Evolutionary conservation across 805 yeast species (phyloP).

Genomic region (Wickerhamomyces silvicola): DNA sequence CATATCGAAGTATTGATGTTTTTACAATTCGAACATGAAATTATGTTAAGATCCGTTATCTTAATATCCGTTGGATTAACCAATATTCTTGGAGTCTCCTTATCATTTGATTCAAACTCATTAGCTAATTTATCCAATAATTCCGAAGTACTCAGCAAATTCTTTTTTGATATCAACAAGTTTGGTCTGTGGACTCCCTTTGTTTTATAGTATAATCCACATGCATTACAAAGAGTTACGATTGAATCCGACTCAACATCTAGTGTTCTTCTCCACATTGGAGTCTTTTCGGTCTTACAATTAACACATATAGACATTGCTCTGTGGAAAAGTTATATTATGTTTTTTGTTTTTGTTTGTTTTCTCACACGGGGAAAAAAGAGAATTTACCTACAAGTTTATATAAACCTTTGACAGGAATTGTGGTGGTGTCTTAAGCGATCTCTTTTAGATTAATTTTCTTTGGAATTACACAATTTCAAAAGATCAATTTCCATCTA

Average conservation of each 20-base stretch:
- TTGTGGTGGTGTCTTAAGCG: too few species aligned
- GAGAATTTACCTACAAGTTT: too few species aligned
- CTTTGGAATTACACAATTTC: too few species aligned
- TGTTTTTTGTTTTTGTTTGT: too few species aligned
- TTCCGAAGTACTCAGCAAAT: constrained; percentile 8
- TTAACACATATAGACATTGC: constrained; percentile 47
- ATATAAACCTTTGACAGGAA: too few species aligned
- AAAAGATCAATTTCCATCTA: too few species aligned
- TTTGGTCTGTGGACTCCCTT: constrained; percentile 75
- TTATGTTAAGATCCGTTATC: constrained; percentile 10
- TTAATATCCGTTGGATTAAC: constrained; percentile 4
- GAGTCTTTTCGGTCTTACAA: constrained; percentile 78
- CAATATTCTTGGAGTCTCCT: background rate
- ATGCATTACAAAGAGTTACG: constrained; percentile 72
- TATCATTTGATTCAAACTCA: background rate
- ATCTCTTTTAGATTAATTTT: too few species aligned
- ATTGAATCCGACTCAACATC: constrained; percentile 67
- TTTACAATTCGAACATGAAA: constrained; percentile 72
- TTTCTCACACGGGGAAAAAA: too few species aligned
- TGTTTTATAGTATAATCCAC: constrained; percentile 69
- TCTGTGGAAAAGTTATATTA: too few species aligned
- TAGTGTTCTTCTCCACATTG: constrained; percentile 71
- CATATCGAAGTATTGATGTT: constrained; percentile 89
- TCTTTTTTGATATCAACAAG: constrained; percentile 38
- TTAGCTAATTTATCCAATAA: constrained; percentile 6